phyloP scores from a whole-genome alignment of 257 asterid genomes.

The Nicotiana noctiflora region DNA sequence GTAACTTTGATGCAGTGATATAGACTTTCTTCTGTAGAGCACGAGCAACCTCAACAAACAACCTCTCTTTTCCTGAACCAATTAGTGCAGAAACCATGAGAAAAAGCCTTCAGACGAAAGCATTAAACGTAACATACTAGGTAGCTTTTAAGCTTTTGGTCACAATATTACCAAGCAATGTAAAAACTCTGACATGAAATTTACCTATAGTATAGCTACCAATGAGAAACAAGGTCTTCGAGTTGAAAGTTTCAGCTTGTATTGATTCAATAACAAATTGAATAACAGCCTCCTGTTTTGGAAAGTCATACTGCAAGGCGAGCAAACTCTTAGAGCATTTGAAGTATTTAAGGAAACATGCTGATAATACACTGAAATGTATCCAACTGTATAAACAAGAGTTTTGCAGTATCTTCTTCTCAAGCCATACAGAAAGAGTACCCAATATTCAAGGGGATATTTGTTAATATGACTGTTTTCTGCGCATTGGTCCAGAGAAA shows the following conservation, averaged over 20 bases:
- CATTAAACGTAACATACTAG: background rate
- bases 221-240: conserved; percentile 75
- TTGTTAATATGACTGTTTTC: background rate
- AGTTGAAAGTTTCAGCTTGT: conserved; percentile 94
- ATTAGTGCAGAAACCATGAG: background rate
- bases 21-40: conserved; percentile 72
- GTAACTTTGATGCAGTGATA: conserved; percentile 71
- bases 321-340: background rate
- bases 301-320: conserved; percentile 79
- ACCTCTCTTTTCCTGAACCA: conserved; percentile 73
- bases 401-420: background rate
- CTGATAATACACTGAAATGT: background rate
- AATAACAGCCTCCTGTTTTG: conserved; percentile 81
- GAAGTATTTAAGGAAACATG: background rate
- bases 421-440: background rate
- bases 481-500: background rate
- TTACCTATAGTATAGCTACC: conserved; percentile 98
- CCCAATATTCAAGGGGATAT: background rate
- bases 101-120: background rate
- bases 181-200: background rate
- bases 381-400: background rate
- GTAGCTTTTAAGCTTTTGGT: background rate
- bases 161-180: background rate
- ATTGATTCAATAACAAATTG: conserved; percentile 93
- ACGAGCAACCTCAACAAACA: conserved; percentile 83